Percentiles rank a stretch among this genome's conserved stretches.
phyloP scores from a whole-genome alignment of 805 yeast species.

The Pichia ethanolica region DNA sequence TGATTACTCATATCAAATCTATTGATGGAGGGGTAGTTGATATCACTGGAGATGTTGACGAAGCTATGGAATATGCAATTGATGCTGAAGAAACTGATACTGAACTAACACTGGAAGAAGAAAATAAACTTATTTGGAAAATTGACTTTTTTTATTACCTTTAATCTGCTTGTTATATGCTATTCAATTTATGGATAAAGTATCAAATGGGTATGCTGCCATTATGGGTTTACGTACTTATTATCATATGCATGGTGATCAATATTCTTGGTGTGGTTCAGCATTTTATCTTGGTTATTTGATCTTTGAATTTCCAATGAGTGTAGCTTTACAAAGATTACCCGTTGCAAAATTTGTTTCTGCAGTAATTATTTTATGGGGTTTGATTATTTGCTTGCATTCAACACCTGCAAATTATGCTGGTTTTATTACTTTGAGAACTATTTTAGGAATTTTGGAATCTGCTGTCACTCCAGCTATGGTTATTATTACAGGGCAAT shows the following conservation, averaged over 20 bases:
- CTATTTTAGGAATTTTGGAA: slow-evolving; percentile 41
- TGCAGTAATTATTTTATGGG: slow-evolving; percentile 33
- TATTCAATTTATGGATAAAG: slow-evolving; percentile 55
- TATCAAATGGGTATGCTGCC: slow-evolving; percentile 46
- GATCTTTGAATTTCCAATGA: slow-evolving; percentile 47
- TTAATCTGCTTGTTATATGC: slow-evolving; percentile 42
- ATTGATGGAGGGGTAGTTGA: slow-evolving; percentile 8
- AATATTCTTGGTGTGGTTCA: slow-evolving; percentile 26
- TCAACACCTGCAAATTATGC: slow-evolving; percentile 39
- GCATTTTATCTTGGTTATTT: slow-evolving; percentile 34
- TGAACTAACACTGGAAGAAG: slow-evolving; percentile 7
- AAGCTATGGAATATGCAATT: slow-evolving; percentile 9
- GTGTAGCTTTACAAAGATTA: slow-evolving; percentile 39
- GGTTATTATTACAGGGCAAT: slow-evolving; percentile 25
- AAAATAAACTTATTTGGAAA: slow-evolving; percentile 24
- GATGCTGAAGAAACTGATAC: slow-evolving; percentile 3
- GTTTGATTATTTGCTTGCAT: slow-evolving; percentile 37
- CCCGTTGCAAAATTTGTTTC: slow-evolving; percentile 34
- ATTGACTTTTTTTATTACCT: slow-evolving; percentile 46
- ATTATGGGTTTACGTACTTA: slow-evolving; percentile 48
- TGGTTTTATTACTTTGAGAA: slow-evolving; percentile 40
- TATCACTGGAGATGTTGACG: slow-evolving; percentile 11
- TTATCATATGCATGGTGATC: slow-evolving; percentile 38
- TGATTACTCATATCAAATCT: slow-evolving; percentile 3
- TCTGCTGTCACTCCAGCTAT: slow-evolving; percentile 30